A percentile compares a stretch with the other conserved stretches of the same genome.
These are phyloP conservation scores for Pulveroboletus sp. DNA, from an alignment of 768 basidiomycete genomes.

Conservation along the genomic window DNA sequence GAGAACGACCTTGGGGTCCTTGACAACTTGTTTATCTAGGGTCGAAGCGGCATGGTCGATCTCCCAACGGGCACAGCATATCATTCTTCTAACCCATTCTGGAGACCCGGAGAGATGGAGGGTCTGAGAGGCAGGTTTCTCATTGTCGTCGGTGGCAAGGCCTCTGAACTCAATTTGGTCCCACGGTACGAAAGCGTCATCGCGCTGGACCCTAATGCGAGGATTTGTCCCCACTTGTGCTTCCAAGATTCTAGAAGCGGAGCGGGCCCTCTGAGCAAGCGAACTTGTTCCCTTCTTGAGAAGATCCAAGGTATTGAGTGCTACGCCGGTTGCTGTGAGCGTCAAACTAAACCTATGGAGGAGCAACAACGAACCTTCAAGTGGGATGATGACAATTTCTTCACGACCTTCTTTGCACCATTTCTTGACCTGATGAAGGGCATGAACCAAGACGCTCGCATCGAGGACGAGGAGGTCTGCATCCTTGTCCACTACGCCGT, in stretches of 20 bases:
- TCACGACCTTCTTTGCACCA: constrained; percentile 75
- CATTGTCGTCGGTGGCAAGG: constrained; percentile 19
- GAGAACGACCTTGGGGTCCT: constrained; percentile 51
- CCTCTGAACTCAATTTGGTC: constrained; percentile 60
- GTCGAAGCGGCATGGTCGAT: constrained; percentile 45
- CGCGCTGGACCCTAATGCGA: constrained; percentile 75
- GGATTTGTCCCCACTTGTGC: constrained; percentile 80
- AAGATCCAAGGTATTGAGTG: constrained; percentile 85
- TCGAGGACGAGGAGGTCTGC: constrained; percentile 76
- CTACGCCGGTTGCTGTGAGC: constrained; percentile 36
- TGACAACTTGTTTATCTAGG: constrained; percentile 15
- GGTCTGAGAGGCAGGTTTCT: constrained; percentile 22
- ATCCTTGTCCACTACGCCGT: constrained; percentile 44
- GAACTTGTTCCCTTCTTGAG: constrained; percentile 85
- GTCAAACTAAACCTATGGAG: neutral
- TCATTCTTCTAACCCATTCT: constrained; percentile 81
- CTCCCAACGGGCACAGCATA: constrained; percentile 81
- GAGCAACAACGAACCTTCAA: constrained; percentile 63
- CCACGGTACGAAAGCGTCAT: constrained; percentile 81
- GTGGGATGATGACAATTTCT: constrained; percentile 77
- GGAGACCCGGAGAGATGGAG: constrained; percentile 44
- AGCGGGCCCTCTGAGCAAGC: constrained; percentile 77
- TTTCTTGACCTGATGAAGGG: constrained; percentile 70
- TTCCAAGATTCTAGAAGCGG: constrained; percentile 85
- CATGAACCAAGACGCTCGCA: constrained; percentile 77